Evolutionary conservation across 768 basidiomycete genomes (phyloP).

Genomic region (Auriscalpium microsporum): DNA sequence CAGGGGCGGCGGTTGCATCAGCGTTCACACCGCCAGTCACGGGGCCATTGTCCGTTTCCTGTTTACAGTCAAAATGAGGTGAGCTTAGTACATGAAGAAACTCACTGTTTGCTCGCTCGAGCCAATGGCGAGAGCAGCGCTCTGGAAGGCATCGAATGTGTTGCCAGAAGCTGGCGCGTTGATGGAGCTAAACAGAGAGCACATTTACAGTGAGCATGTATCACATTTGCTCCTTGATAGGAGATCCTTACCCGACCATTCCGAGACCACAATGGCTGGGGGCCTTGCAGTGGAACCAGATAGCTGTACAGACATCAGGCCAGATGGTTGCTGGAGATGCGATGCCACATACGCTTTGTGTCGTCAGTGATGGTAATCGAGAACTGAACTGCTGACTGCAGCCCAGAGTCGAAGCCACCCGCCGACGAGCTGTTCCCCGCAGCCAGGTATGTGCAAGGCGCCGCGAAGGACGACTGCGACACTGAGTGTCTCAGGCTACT

Average conservation of each 20-base stretch:
- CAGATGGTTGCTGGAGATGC: no score
- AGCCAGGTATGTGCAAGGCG: constrained; percentile 31
- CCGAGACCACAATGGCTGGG: constrained; percentile 40
- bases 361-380: constrained; percentile 41
- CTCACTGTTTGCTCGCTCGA: constrained; percentile 28
- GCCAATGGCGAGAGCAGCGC: constrained; percentile 34
- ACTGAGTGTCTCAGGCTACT: constrained; percentile 19
- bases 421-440: constrained; percentile 24
- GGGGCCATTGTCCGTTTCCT: constrained; percentile 32
- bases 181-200: constrained; percentile 24
- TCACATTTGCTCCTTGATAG: no score
- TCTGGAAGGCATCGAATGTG: constrained; percentile 32
- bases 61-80: neutral
- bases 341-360: constrained; percentile 31
- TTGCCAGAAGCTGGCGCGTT: constrained; percentile 40
- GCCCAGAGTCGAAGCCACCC: constrained; percentile 47
- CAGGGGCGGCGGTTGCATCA: constrained; percentile 7
- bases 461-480: constrained; percentile 22
- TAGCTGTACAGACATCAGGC: constrained; percentile 25
- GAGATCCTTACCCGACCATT: constrained; percentile 33
- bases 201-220: neutral
- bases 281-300: constrained; percentile 51
- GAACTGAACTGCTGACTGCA: constrained; percentile 31
- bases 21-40: constrained; percentile 32
- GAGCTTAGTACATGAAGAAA: neutral